A percentile compares a stretch with the other conserved stretches of the same genome.
Conservation (phyloP, 768 basidiomycete species). For the Sarcodon aspratus region DNA sequence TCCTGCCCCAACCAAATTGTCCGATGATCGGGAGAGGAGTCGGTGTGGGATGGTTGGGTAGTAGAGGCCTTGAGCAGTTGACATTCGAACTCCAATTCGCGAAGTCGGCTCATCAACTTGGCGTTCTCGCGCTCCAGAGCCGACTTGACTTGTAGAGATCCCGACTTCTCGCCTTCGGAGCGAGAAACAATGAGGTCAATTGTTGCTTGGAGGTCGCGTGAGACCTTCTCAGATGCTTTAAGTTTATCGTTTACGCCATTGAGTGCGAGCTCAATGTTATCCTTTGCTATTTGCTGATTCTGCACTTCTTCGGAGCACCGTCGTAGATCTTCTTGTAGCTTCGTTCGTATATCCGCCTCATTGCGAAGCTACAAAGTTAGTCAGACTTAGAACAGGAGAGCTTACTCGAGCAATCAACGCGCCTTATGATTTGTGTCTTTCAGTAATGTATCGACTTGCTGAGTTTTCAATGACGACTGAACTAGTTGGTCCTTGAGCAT, state of each 20-base stretch:
- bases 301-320: conserved; percentile 44
- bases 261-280: conserved; percentile 42
- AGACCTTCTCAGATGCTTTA: conserved; percentile 36
- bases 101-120: conserved; percentile 43
- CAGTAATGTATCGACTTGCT: conserved; percentile 19
- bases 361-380: conserved; percentile 31
- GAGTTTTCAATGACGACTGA: conserved; percentile 25
- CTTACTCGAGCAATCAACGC: not conserved
- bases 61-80: conserved; percentile 5
- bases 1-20: conserved; percentile 30
- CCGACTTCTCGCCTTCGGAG: conserved; percentile 24
- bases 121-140: conserved; percentile 49
- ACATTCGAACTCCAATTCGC: conserved; percentile 34
- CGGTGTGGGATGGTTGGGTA: conserved; percentile 3
- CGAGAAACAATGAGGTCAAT: conserved; percentile 43
- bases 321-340: conserved; percentile 39
- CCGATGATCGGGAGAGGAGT: conserved; percentile 13
- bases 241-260: conserved; percentile 35
- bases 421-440: conserved; percentile 29
- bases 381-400: conserved; percentile 3
- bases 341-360: conserved; percentile 44
- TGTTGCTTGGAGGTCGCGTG: conserved; percentile 42
- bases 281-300: conserved; percentile 37
- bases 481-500: conserved; percentile 21
- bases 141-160: conserved; percentile 24